A percentile compares a stretch with the other conserved stretches of the same genome.
Evolutionary conservation across 1,284 basidiomycete genomes (phyloP).

Genomic region (Cryptococcus sp.): DNA sequence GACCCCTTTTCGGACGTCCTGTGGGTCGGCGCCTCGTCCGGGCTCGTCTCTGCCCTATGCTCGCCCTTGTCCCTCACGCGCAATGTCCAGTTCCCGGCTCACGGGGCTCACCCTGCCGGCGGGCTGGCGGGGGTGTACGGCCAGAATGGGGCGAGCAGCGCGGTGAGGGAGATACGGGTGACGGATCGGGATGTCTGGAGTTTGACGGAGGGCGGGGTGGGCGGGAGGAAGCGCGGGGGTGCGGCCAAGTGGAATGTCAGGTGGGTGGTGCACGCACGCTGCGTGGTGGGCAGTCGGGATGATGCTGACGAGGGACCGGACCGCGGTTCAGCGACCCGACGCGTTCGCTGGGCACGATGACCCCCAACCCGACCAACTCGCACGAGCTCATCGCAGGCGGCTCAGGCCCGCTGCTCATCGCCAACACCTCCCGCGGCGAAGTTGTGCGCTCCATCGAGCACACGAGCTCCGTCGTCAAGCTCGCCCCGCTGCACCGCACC

Average conservation of each 20-base stretch:
- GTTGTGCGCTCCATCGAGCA: conserved; percentile 59
- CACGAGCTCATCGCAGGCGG: conserved; percentile 63
- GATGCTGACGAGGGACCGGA: background rate
- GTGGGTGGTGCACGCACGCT: conserved; percentile 27
- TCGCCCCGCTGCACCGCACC: conserved; percentile 38
- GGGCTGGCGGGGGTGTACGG: conserved; percentile 1
- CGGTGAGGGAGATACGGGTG: conserved; percentile 66
- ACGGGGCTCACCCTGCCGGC: conserved; percentile 34
- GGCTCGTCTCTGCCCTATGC: conserved; percentile 70
- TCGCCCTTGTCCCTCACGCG: conserved; percentile 55
- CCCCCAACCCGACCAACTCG: conserved; percentile 50
- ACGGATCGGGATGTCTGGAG: conserved; percentile 68
- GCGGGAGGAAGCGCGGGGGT: conserved; percentile 49
- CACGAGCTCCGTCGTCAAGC: conserved; percentile 36
- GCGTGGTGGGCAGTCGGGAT: background rate
- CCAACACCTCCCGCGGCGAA: conserved; percentile 71
- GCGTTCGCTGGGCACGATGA: conserved; percentile 45
- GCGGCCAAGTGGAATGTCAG: conserved; percentile 45
- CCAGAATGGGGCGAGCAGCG: conserved; percentile 15
- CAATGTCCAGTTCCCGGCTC: conserved; percentile 65
- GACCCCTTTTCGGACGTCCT: conserved; percentile 86
- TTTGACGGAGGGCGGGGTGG: conserved; percentile 47
- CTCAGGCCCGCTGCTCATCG: conserved; percentile 59
- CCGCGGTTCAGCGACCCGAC: conserved; percentile 32
- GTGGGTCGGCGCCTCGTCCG: conserved; percentile 77